Base-by-base conservation (phyloP, 2,329 filamentous ascomycete genomes). In the Trichoderma semiorbis region DNA sequence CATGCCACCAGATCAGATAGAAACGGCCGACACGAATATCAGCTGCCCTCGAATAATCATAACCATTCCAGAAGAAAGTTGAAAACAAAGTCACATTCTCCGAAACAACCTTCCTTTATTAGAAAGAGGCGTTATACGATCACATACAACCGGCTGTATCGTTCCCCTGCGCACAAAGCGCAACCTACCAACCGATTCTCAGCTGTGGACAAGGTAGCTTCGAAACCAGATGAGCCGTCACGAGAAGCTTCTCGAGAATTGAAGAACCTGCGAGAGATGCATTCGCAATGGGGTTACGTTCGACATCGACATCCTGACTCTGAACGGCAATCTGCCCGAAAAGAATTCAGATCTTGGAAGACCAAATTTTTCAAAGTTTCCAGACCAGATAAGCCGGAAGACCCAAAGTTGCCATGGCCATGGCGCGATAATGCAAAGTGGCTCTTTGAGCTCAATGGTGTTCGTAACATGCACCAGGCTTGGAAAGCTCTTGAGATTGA, bases 201-300 rank as follows among this genome's bases (percentile, higher is more conserved):
- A 21, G 43, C 43, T n/a, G 57, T 21, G 16, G 55, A 39, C 1
- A 16, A 62, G 7, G 21, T 18, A 10, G 7, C 18, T 16, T 26
- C 24, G 8, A 28, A 47, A 28, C 11, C 5, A 18, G 70, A 53
- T 16, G 70, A 67, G 30, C 16, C 55, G 8, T 30, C 58, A 53
- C 65, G n/a, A 28, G 32, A 53, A 16, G 39, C 71, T n/a, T 69
- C 36, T 5, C 26, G 18, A 24, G 60, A 69, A 36, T 43, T 39
- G 3, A 64, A 58, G 50, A 69, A 55, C 26, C 16, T 72, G 47
- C 71, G 71, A 60, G 71, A 18, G 24, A 72, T 72, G 71, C 50
- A 78, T 32, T 36, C 70, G 0, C 79, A 81, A 76, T 81, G 80
- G 80, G 79, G 79, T 6, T 78, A 78, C 24, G 30, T 81, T 18